Percentiles rank a stretch among this genome's conserved stretches.
phyloP scores from a whole-genome alignment of 306 rosid genomes.

The Vigna reflexopilosa region DNA sequence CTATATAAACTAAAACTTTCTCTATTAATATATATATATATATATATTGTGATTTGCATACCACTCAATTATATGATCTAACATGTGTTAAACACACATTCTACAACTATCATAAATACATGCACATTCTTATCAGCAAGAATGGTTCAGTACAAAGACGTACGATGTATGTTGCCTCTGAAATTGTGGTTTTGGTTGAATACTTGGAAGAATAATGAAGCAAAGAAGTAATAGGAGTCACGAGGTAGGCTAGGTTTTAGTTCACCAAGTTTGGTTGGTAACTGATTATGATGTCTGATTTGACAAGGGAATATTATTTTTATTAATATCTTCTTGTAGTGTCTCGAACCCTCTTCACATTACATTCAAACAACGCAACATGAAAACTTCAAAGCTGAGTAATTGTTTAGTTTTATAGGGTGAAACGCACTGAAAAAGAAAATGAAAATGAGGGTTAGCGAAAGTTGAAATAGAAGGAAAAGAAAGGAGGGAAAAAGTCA shows the following conservation, averaged over 20 bases:
- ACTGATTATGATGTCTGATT: conserved; percentile 10
- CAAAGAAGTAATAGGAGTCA: not conserved
- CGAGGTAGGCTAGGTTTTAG: conserved; percentile 11
- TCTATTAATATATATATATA: not conserved
- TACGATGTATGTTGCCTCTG: not conserved
- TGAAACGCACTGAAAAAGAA: not conserved
- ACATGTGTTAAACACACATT: not conserved
- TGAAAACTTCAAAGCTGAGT: not conserved
- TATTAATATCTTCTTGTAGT: not conserved
- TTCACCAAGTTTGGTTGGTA: conserved; percentile 42
- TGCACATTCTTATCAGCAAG: not conserved
- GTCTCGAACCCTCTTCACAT: conserved; percentile 17
- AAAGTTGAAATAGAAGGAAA: not conserved
- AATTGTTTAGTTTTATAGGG: not conserved
- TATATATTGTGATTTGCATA: not conserved
- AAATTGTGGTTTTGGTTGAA: not conserved
- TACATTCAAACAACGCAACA: not conserved
- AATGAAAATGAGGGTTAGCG: not conserved
- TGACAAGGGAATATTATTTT: conserved; percentile 9
- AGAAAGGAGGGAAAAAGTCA: conserved; percentile 44
- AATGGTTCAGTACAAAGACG: not conserved
- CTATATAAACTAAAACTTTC: not conserved
- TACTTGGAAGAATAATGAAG: not conserved
- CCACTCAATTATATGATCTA: not conserved
- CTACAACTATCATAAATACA: not conserved